Evolutionary conservation across 177 flowering plant genomes (phyloP).

Genomic region (Vitis hybrid): DNA sequence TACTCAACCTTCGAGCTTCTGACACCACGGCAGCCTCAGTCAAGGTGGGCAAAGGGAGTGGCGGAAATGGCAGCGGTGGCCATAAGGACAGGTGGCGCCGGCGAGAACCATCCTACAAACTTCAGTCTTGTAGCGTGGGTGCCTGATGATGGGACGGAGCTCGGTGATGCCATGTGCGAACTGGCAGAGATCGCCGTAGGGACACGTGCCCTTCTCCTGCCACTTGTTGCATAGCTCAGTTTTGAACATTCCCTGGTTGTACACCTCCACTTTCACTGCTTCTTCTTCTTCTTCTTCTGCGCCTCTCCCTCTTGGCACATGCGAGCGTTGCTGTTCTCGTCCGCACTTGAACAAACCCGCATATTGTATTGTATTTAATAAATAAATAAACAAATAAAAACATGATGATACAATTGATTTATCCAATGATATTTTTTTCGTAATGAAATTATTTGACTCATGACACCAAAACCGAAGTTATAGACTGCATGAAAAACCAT

Average conservation of each 20-base stretch:
- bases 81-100: slow-evolving; percentile 35
- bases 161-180: slow-evolving; percentile 41
- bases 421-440: too few relatives aligned
- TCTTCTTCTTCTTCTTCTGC: slow-evolving; percentile 17
- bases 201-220: slow-evolving; percentile 42
- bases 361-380: too few relatives aligned
- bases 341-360: too few relatives aligned
- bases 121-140: slow-evolving; percentile 39
- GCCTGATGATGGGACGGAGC: slow-evolving; percentile 41
- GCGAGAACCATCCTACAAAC: slow-evolving; percentile 34
- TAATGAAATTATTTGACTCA: too few relatives aligned
- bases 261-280: slow-evolving; percentile 25
- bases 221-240: slow-evolving; percentile 47
- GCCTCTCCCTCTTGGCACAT: slow-evolving; percentile 12
- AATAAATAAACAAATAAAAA: too few relatives aligned
- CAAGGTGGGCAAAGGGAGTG: slow-evolving; percentile 18
- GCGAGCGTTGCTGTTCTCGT: slow-evolving; percentile 7
- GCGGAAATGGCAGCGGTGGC: slow-evolving; percentile 45
- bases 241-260: slow-evolving; percentile 37
- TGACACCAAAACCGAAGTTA: too few relatives aligned
- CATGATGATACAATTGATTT: too few relatives aligned
- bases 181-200: slow-evolving; percentile 32
- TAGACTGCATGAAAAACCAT: too few relatives aligned
- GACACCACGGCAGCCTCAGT: too few relatives aligned
- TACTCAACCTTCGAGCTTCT: too few relatives aligned